Conservation (phyloP, 495 filamentous ascomycete species). For the Neurospora discreta region DNA sequence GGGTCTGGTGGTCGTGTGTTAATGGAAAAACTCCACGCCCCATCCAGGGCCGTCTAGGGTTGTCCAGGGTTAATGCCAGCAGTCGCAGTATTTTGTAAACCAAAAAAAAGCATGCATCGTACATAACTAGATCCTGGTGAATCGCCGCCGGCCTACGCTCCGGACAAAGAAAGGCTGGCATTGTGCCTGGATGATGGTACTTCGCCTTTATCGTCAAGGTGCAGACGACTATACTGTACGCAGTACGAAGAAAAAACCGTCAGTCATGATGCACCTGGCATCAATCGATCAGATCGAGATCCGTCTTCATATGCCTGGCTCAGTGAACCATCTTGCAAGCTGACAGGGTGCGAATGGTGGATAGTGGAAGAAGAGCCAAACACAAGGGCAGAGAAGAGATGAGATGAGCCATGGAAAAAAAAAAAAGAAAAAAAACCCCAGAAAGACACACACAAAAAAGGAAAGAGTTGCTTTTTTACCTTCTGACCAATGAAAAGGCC, state of each 20-base stretch:
- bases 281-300: neutral
- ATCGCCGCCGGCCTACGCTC: neutral
- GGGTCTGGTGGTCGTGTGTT: neutral
- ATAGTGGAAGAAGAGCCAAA: neutral
- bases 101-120: neutral
- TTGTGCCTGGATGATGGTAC: neutral
- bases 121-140: neutral
- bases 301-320: neutral
- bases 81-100: neutral
- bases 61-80: neutral
- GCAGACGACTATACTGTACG: too few relatives aligned
- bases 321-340: neutral
- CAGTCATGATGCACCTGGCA: too few relatives aligned
- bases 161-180: neutral
- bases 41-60: neutral
- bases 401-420: constrained; percentile 1
- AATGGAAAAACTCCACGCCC: neutral
- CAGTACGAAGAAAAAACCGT: too few relatives aligned
- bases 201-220: too few relatives aligned
- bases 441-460: too few relatives aligned
- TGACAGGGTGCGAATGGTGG: neutral
- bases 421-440: too few relatives aligned
- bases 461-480: constrained; percentile 2
- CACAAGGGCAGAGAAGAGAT: neutral
- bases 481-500: constrained; percentile 6